Evolutionary conservation across 345 rosid species (phyloP), one percentile per base, ranked within the genome.

Genomic region (Ceriops decandra): DNA sequence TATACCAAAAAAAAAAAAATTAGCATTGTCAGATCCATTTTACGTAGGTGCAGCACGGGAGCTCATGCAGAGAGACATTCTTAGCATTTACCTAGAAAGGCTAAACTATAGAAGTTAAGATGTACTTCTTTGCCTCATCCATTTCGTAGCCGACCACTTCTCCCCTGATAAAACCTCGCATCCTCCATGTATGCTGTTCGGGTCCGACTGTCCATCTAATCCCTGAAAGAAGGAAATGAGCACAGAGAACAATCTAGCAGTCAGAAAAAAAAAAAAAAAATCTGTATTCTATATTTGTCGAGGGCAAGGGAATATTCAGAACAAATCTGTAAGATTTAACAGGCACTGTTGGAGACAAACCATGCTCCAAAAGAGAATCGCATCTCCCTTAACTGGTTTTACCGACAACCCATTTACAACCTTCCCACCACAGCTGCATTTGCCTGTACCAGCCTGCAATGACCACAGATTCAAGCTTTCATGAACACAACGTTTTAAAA

Each of bases 331-430:
- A 22, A 54, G 13, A 15, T 46, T 58, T 20, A 27, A 46, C 4
- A 46, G 15, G 52, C 20, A 57, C 28, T 30, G 47, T 64, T 51
- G 76, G 35, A 82, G 71, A 86, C 91, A 58, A 71, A 93, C 98
- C 97, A 91, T 91, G 96, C 98, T 91, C 98, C 98, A 93, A 80
- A 93, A 89, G 67, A 93, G 96, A 64, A 93, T 89, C 0, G 97
- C 96, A 74, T 91, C 86, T 81, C 96, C 98, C 83, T 87, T 83
- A 24, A 53, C 47, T n/a, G 98, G 98, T 78, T 93, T 86, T 64
- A 93, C 96, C n/a, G 91, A 89, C 68, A 93, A 16, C 36, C 97
- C 97, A 76, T 85, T 83, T 78, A 81, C 72, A 27, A 63, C 76
- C 79, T 87, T 89, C 65, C 98, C 92, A 62, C 96, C 98, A 65